Evolutionary conservation across 352 stramenopile species (phyloP), one percentile per base, ranked within the genome.

Genomic region (Thalassiosira pacifica): DNA sequence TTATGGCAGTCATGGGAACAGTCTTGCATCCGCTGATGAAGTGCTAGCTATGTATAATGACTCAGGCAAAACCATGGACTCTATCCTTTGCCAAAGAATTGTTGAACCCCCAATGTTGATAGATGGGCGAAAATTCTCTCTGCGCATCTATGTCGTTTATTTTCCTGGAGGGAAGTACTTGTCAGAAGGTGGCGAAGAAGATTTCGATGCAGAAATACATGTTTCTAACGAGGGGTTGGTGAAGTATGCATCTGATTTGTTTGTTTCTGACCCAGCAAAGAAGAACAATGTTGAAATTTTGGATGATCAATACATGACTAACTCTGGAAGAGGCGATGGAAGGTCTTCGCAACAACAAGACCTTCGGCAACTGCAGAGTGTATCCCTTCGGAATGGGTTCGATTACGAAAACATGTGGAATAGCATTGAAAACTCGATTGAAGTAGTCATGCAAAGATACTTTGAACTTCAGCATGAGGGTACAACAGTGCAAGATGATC

Each of bases 101-200:
- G 77, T 94, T 48, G 45, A 94, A 55, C 85, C 89, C 22, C 73
- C 88, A 45, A 67, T 92, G 26, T 26, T 90, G 18, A 55, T 86
- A 16, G 29, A 75, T 26, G 79, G 79, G 29, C 59, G 76, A 40
- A 94, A 94, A 73, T 93, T 94, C 60, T 92, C 90, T 22, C 42
- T 94, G 31, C 82, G 90, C 40, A 83, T 94, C n/a, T 94, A 93
- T 82, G 88, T 93, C 11, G 63, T 91, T 11, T 90, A 88, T 48
- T 92, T 93, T 74, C 68, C 71, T 27, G 6, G 40, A 64, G 82
- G 60, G 31, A 45, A 22, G n/a, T 16, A 22, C 26, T 6, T 48
- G 40, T 66, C 76, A 57, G 13, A n/a, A 8, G 53, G 69, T 70
- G 65, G 42, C 52, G 48, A 75, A n/a, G 18, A 40, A 53, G n/a